Evolutionary conservation across 345 rosid genomes (phyloP), one percentile per base, ranked within the genome.

Genomic region (Jatropha curcas): DNA sequence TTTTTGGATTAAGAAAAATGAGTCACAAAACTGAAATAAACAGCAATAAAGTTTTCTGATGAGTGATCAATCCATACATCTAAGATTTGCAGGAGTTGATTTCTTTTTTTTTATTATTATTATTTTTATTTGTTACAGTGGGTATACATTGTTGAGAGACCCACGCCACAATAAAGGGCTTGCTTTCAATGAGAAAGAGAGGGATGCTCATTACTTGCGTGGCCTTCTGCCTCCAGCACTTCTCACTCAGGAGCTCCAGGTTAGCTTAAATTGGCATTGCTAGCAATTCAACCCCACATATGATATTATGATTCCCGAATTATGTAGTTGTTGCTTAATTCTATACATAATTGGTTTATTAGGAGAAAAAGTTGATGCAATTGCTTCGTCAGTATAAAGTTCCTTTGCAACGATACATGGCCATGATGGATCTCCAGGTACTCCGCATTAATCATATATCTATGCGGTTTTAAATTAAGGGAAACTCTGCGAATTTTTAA

Each of bases 341-440:
- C 13, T 65, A 20, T 57, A 27, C 46, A 31, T 33, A n/a, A 62
- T 46, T 73, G 72, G 37, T 62, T n/a, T 77, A 60, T 72, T 79
- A 95, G 96, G 90, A 87, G 88, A 85, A 72, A 83, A 88, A 71
- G 67, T 11, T 92, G 80, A 87, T 95, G 96, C 88, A 84, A 56
- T 91, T 79, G 74, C 88, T 95, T 68, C 97, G 97, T 28, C 87
- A 88, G 65, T 95, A 90, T 68, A 43, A 87, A 66, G 94, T 92
- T 82, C 98, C 98, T 34, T 61, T 95, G 65, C 99, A 95, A 51
- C 88, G 90, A 65, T 95, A 92, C 76, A 81, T 92, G 78, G 97
- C 98, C 41, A 84, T 95, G 88, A 88, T 92, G 97, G 99, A 92
- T 80, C 99, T 95, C 65, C 98, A 95, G 93, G 98, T 93, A 63